Conservation (phyloP, 306 rosid species). For the Trifolium subterraneum region DNA sequence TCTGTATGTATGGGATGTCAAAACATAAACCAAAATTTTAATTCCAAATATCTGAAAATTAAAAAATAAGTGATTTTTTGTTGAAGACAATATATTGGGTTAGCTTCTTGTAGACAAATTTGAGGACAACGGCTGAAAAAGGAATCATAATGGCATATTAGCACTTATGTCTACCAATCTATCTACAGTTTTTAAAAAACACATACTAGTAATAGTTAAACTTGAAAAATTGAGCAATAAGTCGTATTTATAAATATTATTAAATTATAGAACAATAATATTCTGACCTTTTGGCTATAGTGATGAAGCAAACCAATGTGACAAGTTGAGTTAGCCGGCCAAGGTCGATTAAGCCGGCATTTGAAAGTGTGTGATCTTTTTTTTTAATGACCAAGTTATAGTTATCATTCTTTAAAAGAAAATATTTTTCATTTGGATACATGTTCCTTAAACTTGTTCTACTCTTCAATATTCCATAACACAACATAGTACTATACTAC, state of each 20-base stretch:
- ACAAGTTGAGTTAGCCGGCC: slow-evolving; percentile 67
- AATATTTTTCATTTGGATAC: slow-evolving; percentile 31
- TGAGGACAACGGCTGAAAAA: background rate
- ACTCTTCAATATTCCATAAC: slow-evolving; percentile 15
- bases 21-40: background rate
- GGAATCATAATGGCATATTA: slow-evolving; percentile 34
- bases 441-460: slow-evolving; percentile 29
- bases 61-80: background rate
- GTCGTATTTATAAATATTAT: background rate
- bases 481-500: background rate
- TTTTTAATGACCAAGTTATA: slow-evolving; percentile 13
- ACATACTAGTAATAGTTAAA: background rate
- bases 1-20: background rate
- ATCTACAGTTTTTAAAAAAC: slow-evolving; percentile 8
- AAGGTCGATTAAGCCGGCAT: slow-evolving; percentile 67
- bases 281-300: slow-evolving; percentile 8
- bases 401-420: slow-evolving; percentile 41
- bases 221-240: background rate
- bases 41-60: background rate
- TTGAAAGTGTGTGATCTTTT: slow-evolving; percentile 1
- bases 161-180: slow-evolving; percentile 7
- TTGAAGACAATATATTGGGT: background rate
- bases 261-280: background rate
- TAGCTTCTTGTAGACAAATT: slow-evolving; percentile 13
- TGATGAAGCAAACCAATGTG: slow-evolving; percentile 24